Percentiles rank a stretch among this genome's conserved stretches.
phyloP scores from a whole-genome alignment of 495 filamentous ascomycete species.

The Pyrenula massariospora region DNA sequence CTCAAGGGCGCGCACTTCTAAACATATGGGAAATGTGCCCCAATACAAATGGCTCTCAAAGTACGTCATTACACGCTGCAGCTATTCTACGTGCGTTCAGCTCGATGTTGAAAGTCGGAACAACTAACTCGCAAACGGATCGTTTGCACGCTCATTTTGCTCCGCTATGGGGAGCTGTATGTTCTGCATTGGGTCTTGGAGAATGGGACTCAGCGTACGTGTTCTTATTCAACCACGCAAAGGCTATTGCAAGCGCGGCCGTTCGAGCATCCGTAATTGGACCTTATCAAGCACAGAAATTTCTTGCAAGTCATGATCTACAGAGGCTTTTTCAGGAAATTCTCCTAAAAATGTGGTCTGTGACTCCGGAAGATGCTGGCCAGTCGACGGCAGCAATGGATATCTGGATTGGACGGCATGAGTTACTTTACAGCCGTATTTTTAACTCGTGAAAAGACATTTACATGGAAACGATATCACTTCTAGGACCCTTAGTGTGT shows the following conservation, averaged over 20 bases:
- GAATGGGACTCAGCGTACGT: slow-evolving; percentile 63
- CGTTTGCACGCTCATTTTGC: slow-evolving; percentile 56
- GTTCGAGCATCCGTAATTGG: slow-evolving; percentile 83
- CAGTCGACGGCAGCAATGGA: slow-evolving; percentile 81
- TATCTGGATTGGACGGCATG: slow-evolving; percentile 89
- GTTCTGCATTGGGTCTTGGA: slow-evolving; percentile 47
- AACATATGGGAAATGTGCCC: slow-evolving; percentile 74
- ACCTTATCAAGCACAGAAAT: slow-evolving; percentile 80
- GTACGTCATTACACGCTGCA: slow-evolving; percentile 16
- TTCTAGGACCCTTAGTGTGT: no score
- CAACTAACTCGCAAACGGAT: slow-evolving; percentile 18
- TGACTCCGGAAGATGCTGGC: slow-evolving; percentile 64
- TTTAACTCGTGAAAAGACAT: slow-evolving; percentile 79
- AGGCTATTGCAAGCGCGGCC: slow-evolving; percentile 78
- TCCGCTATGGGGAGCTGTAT: slow-evolving; percentile 69
- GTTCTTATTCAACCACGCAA: slow-evolving; percentile 79
- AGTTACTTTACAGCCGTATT: slow-evolving; percentile 89
- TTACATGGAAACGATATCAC: no score
- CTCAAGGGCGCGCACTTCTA: slow-evolving; percentile 77
- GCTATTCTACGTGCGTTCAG: slow-evolving; percentile 4
- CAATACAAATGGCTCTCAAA: slow-evolving; percentile 3
- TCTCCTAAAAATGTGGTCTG: slow-evolving; percentile 47
- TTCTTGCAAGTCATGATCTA: slow-evolving; percentile 57
- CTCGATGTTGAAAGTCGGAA: not conserved
- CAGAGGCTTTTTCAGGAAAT: slow-evolving; percentile 48